These are phyloP conservation scores for Globisporangium rhizosaccharum DNA, from an alignment of 352 stramenopile species.

Conservation along the genomic window DNA sequence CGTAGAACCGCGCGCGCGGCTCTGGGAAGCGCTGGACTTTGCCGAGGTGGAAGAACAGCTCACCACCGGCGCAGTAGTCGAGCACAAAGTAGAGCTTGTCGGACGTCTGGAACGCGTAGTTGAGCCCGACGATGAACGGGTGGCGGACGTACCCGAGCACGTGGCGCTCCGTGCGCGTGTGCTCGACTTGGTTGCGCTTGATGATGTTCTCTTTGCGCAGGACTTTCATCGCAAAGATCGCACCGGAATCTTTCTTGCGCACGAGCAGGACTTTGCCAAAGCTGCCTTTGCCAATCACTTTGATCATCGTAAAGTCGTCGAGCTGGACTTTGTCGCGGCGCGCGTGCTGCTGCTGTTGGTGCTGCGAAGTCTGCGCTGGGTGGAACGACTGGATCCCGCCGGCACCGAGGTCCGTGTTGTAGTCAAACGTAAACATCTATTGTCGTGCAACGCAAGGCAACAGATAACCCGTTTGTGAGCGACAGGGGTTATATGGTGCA, in stretches of 20 bases:
- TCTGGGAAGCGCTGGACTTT: slow-evolving; percentile 94
- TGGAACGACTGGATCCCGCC: slow-evolving; percentile 18
- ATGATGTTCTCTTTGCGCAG: slow-evolving; percentile 99
- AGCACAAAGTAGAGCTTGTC: slow-evolving; percentile 98
- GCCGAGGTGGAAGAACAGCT: slow-evolving; percentile 92
- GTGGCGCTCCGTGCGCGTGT: slow-evolving; percentile 97
- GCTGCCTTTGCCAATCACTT: slow-evolving; percentile 95
- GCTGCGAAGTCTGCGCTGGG: slow-evolving; percentile 14
- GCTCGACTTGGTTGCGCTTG: slow-evolving; percentile 98
- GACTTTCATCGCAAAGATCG: slow-evolving; percentile 99
- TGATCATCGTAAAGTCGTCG: slow-evolving; percentile 95
- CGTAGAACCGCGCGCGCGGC: slow-evolving; percentile 93
- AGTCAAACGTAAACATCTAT: slow-evolving; percentile 73
- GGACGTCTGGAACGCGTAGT: slow-evolving; percentile 95
- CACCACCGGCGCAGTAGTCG: slow-evolving; percentile 97
- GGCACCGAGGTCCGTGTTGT: slow-evolving; percentile 51
- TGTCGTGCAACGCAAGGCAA: neutral
- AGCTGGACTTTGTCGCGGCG: slow-evolving; percentile 80
- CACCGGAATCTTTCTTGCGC: slow-evolving; percentile 87
- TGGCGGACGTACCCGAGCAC: slow-evolving; percentile 96
- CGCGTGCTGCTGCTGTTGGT: slow-evolving; percentile 29
- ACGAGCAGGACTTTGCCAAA: slow-evolving; percentile 97
- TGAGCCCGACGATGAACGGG: slow-evolving; percentile 96
- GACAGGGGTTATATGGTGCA: neutral
- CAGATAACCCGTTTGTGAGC: slow-evolving; percentile 1